A percentile compares a stretch with the other conserved stretches of the same genome.
Conservation (phyloP, 768 basidiomycete species). For the Chiua virens region DNA sequence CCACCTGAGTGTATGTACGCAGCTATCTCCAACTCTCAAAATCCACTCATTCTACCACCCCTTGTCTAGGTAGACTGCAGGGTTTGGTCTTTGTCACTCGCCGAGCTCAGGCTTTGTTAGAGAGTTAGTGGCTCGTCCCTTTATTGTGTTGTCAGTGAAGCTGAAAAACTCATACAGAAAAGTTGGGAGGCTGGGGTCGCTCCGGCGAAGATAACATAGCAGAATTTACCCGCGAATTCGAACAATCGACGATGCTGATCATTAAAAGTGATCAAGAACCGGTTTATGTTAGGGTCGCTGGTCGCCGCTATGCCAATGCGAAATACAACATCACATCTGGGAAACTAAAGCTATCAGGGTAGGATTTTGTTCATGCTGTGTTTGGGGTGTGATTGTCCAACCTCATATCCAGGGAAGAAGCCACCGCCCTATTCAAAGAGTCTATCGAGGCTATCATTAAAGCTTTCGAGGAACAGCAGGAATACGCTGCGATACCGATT, state of each 20-base stretch:
- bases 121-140: constrained; percentile 25
- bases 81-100: constrained; percentile 48
- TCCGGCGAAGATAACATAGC: constrained; percentile 1
- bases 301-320: too few species aligned
- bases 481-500: neutral
- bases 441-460: constrained; percentile 5
- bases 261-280: too few species aligned
- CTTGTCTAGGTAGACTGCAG: too few species aligned
- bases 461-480: constrained; percentile 13
- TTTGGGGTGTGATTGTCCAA: neutral
- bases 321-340: too few species aligned
- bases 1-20: constrained; percentile 29
- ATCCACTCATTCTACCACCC: neutral
- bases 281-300: too few species aligned
- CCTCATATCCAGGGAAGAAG: constrained; percentile 4
- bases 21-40: neutral
- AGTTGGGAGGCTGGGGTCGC: constrained; percentile 3
- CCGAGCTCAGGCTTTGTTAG: constrained; percentile 36
- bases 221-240: too few species aligned
- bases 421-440: constrained; percentile 6
- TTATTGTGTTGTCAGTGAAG: neutral
- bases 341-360: too few species aligned
- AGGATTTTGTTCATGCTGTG: neutral
- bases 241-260: too few species aligned
- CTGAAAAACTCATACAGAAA: neutral